Conservation (phyloP, 495 filamentous ascomycete species). For the Elasticomyces elasticus region DNA sequence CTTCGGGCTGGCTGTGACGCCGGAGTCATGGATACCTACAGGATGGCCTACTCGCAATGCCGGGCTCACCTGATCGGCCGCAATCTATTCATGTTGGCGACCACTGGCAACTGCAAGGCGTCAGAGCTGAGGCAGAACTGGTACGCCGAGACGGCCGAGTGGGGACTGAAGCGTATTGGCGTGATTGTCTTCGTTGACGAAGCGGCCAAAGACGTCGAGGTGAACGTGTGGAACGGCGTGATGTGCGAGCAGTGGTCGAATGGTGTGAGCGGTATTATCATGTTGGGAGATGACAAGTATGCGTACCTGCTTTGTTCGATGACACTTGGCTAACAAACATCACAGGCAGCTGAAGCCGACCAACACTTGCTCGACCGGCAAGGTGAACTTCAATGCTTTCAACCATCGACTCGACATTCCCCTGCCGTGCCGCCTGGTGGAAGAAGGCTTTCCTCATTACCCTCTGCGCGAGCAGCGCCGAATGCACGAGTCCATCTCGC, state of each 20-base stretch:
- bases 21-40: neutral
- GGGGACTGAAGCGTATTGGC: neutral
- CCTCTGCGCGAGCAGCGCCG: slow-evolving; percentile 8
- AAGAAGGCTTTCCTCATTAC: slow-evolving; percentile 1
- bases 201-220: slow-evolving; percentile 8
- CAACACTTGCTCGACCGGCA: neutral
- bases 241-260: slow-evolving; percentile 3
- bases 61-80: neutral
- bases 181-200: slow-evolving; percentile 13
- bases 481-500: neutral
- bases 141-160: neutral
- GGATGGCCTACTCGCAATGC: neutral
- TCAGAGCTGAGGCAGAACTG: neutral
- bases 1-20: neutral
- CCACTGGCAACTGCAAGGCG: slow-evolving; percentile 6
- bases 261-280: slow-evolving; percentile 2
- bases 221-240: slow-evolving; percentile 2
- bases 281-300: slow-evolving; percentile 13
- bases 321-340: neutral
- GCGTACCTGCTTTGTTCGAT: neutral
- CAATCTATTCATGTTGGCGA: slow-evolving; percentile 7
- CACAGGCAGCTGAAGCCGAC: slow-evolving; percentile 9
- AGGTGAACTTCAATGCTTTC: slow-evolving; percentile 3
- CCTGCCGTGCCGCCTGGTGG: slow-evolving; percentile 2
- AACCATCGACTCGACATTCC: slow-evolving; percentile 5